Base-by-base conservation (phyloP, 2,329 filamentous ascomycete genomes). In the Fusarium clavum region DNA sequence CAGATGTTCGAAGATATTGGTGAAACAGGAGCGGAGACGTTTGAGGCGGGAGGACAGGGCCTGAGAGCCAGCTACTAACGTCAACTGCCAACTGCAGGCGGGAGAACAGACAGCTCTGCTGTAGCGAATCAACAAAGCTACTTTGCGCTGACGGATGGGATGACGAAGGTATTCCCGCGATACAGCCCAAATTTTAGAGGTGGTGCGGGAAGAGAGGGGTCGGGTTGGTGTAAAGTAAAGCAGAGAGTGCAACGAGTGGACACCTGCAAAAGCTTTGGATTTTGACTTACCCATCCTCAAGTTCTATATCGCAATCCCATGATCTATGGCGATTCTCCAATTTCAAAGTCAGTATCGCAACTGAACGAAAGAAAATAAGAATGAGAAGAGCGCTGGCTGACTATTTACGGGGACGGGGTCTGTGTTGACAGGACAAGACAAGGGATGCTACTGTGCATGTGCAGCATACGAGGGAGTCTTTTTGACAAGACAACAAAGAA, bases 201-300 rank as follows among this genome's bases (percentile, higher is more conserved):
- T 72, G 62, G 57, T 66, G 69, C 55, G 61, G 61, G 69, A 67
- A 64, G 71, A 67, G 66, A 73, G 70, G 69, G 73, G 69, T 70
- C 59, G 69, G 59, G 29, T 40, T 59, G 57, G 47, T 57, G 57
- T 57, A 57, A 61, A 52, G 67, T 48, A 61, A 59, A 64, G 62
- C 25, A 38, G 46, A 59, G 65, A 53, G 69, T 67, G 70, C 58
- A 38, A 43, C 54, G 57, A 53, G 69, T 67, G 70, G 62, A 34
- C 68, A 62, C 70, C 53, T 59, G 48, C 30, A 51, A 72, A 63
- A 63, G 61, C 55, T 51, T 66, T 46, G 47, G 64, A 79, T 51
- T 66, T 46, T 45, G 64, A 79, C 77, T 79, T 70, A 79, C 77
- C 77, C 77, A 79, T 79, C 75, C 65, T 79, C 71, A 76, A 73